Percentiles rank a stretch among this genome's conserved stretches.
Conservation (phyloP, 768 basidiomycete species). For the Termitomyces heimii region DNA sequence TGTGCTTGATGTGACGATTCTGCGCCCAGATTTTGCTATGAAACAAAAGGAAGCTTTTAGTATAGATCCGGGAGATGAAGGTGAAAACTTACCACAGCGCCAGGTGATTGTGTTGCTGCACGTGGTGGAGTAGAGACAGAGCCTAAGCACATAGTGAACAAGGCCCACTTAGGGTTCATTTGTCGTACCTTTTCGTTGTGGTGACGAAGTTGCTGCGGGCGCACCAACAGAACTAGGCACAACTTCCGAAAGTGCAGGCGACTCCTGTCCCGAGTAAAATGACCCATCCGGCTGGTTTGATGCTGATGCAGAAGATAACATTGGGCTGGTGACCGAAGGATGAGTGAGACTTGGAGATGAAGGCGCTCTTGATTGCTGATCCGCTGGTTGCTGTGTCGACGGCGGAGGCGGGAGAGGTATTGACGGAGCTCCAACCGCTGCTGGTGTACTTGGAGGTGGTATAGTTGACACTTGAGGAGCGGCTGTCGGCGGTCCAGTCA, state of each 20-base stretch:
- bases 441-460: conserved; percentile 27
- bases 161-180: not conserved
- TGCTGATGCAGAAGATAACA: conserved; percentile 67
- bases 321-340: conserved; percentile 75
- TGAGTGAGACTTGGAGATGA: conserved; percentile 86
- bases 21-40: conserved; percentile 30
- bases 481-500: conserved; percentile 19
- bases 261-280: conserved; percentile 65
- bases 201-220: conserved; percentile 54
- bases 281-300: conserved; percentile 65
- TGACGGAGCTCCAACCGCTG: conserved; percentile 31
- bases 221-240: conserved; percentile 33
- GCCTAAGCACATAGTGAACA: conserved; percentile 25
- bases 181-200: conserved; percentile 51
- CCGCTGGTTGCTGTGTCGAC: conserved; percentile 22
- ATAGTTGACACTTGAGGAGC: conserved; percentile 37
- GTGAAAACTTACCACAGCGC: conserved; percentile 31
- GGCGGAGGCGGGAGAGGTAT: conserved; percentile 30
- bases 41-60: not conserved
- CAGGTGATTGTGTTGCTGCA: conserved; percentile 35
- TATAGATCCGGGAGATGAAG: not conserved
- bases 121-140: conserved; percentile 38
- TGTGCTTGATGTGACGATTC: conserved; percentile 33
- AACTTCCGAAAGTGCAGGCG: conserved; percentile 71
- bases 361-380: conserved; percentile 38